These are phyloP conservation scores for Kregervanrija delftensis DNA, from an alignment of 805 yeast genomes.

Conservation along the genomic window DNA sequence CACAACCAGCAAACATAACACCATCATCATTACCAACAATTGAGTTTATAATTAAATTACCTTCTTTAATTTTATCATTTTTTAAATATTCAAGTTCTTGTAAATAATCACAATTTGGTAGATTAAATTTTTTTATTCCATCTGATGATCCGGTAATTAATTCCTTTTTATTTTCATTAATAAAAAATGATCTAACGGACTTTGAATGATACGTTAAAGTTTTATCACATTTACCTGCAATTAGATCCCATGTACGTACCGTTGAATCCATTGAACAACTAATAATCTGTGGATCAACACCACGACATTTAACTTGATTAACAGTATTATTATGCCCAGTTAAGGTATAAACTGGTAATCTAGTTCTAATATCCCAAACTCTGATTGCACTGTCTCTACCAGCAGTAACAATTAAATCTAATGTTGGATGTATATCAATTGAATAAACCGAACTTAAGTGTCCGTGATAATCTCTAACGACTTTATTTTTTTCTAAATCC, in stretches of 20 bases:
- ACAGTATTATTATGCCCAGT: slow-evolving; percentile 79
- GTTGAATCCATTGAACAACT: slow-evolving; percentile 83
- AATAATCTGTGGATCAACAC: slow-evolving; percentile 78
- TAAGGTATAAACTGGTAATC: slow-evolving; percentile 66
- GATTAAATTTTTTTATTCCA: slow-evolving; percentile 76
- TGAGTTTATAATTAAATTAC: slow-evolving; percentile 55
- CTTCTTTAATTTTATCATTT: slow-evolving; percentile 26
- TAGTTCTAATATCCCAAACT: slow-evolving; percentile 90
- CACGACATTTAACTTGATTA: slow-evolving; percentile 58
- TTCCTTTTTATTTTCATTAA: slow-evolving; percentile 65
- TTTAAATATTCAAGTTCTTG: slow-evolving; percentile 43
- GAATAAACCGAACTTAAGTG: slow-evolving; percentile 87
- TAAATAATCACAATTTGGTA: slow-evolving; percentile 67
- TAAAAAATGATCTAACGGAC: slow-evolving; percentile 64
- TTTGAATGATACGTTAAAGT: slow-evolving; percentile 82
- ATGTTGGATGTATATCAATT: slow-evolving; percentile 78
- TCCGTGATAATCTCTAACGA: slow-evolving; percentile 86
- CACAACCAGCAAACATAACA: slow-evolving; percentile 74
- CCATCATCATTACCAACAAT: slow-evolving; percentile 54
- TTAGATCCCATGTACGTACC: slow-evolving; percentile 82
- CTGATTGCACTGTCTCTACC: slow-evolving; percentile 83
- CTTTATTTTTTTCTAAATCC: slow-evolving; percentile 85
- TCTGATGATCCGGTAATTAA: slow-evolving; percentile 77
- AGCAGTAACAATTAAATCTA: slow-evolving; percentile 78
- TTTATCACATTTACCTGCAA: slow-evolving; percentile 65